phyloP scores from a whole-genome alignment of 176 grass and related monocot genomes.

The Lolium perenne region DNA sequence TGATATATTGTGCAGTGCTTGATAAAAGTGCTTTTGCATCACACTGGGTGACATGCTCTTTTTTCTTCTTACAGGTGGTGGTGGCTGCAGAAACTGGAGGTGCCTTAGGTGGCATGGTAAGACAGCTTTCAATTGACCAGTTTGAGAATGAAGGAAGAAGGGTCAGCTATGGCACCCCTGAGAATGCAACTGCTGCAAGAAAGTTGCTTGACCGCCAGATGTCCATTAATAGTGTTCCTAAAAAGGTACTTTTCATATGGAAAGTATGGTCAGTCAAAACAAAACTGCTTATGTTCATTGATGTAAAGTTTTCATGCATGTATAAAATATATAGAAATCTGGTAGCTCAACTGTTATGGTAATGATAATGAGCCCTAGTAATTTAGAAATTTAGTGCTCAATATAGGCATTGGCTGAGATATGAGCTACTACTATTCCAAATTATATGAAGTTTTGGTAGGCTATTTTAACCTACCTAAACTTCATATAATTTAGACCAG shows the following conservation, averaged over 20 bases:
- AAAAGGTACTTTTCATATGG: slow-evolving; percentile 68
- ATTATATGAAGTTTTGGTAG: too few species aligned
- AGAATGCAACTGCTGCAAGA: slow-evolving; percentile 90
- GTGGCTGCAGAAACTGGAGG: slow-evolving; percentile 98
- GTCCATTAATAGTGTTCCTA: slow-evolving; percentile 97
- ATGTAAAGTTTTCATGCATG: slow-evolving; percentile 32
- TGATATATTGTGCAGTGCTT: neutral
- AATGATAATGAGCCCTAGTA: slow-evolving; percentile 10
- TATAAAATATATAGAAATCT: slow-evolving; percentile 13
- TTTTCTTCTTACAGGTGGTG: slow-evolving; percentile 64
- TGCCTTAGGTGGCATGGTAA: slow-evolving; percentile 96
- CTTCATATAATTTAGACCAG: too few species aligned
- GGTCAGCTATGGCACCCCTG: slow-evolving; percentile 97
- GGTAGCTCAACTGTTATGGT: slow-evolving; percentile 5
- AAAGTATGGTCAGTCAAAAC: slow-evolving; percentile 18
- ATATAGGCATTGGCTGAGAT: slow-evolving; percentile 24
- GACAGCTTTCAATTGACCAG: slow-evolving; percentile 97
- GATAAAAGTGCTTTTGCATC: slow-evolving; percentile 28
- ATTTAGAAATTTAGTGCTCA: neutral
- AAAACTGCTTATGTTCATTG: neutral
- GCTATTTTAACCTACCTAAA: too few species aligned
- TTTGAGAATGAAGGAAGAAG: slow-evolving; percentile 99
- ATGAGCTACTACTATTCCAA: neutral
- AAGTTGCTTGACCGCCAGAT: slow-evolving; percentile 96
- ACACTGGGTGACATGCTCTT: slow-evolving; percentile 19